Conservation (phyloP, 148 eudicot species). For the Nepenthes mirabilis region DNA sequence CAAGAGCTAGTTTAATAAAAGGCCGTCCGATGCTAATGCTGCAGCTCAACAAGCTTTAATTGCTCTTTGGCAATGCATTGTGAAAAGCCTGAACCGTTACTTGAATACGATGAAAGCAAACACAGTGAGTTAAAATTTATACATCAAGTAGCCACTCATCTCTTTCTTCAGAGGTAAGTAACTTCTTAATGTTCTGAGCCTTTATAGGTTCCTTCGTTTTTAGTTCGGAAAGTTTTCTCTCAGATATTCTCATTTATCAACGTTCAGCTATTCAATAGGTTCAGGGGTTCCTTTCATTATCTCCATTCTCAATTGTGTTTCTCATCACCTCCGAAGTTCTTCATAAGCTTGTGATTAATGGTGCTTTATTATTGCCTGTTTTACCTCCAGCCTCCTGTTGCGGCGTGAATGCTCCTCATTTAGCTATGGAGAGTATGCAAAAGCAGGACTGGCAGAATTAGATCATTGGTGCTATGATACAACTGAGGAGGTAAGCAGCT, state of each 20-base stretch:
- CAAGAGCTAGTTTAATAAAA: slow-evolving; percentile 79
- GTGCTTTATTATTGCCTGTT: neutral
- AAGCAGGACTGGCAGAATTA: slow-evolving; percentile 89
- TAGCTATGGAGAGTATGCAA: slow-evolving; percentile 91
- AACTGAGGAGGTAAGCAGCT: slow-evolving; percentile 64
- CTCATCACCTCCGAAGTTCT: neutral
- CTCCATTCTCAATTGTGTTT: neutral
- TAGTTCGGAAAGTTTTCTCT: slow-evolving; percentile 68
- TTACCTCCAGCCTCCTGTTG: slow-evolving; percentile 65
- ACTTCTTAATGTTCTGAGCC: neutral
- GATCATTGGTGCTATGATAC: slow-evolving; percentile 91
- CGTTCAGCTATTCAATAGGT: slow-evolving; percentile 97
- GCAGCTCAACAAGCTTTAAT: slow-evolving; percentile 86
- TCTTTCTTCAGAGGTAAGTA: neutral
- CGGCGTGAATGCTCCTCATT: slow-evolving; percentile 98
- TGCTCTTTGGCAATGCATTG: slow-evolving; percentile 98
- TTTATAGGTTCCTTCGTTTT: slow-evolving; percentile 72
- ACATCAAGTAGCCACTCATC: neutral
- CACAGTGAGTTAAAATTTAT: slow-evolving; percentile 35
- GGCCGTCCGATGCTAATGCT: slow-evolving; percentile 82
- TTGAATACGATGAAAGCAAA: slow-evolving; percentile 76
- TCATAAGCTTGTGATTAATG: neutral
- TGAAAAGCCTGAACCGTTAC: slow-evolving; percentile 61
- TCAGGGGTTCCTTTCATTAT: neutral
- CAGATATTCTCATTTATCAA: slow-evolving; percentile 91